Evolutionary conservation across 164 flowering plant species (phyloP), one percentile per base, ranked within the genome.

Genomic region (Aristolochia fimbriata): DNA sequence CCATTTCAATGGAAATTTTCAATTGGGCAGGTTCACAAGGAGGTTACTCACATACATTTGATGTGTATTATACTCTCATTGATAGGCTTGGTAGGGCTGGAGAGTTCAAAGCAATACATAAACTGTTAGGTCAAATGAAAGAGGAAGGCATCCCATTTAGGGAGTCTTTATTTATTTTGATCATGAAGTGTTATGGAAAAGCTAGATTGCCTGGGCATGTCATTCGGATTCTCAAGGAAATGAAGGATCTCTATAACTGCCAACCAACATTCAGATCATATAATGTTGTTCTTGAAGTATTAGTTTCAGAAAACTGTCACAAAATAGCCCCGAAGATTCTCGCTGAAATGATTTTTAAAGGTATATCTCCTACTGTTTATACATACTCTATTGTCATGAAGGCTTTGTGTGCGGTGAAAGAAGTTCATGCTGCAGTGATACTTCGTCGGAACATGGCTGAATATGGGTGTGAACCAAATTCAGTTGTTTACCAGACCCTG

Each of bases 381-480:
- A 81, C 87, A 7, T 93, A 86, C 79, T 81, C 76, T 9, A 61
- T 87, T 47, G 91, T 80, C 45, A 83, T 93, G 82, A 84, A 85
- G 68, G 88, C 95, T 0, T 72, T 83, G 58, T 93, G 97, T 69
- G 70, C 66, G 65, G 68, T 74, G 67, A 83, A 83, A 65, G 88
- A 88, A 64, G 77, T 90, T 47, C 92, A 83, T 69, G 65, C 87
- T 24, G 97, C 99, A 0, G 83, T 80, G 55, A 74, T 78, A 4
- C 84, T 90, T 17, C 85, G 88, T 33, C 75, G 82, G 63, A 91
- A 88, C 66, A 93, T 93, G 99, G 80, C 86, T 0, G 84, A 74
- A 70, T 75, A 93, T 73, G 92, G 96, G 23, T 90, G 99, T 68
- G 96, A 88, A 15, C 96, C 99, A 12, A 80, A 86, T 79, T 77